Base-by-base conservation (phyloP, 768 basidiomycete genomes). In the Serpula lacrymans region DNA sequence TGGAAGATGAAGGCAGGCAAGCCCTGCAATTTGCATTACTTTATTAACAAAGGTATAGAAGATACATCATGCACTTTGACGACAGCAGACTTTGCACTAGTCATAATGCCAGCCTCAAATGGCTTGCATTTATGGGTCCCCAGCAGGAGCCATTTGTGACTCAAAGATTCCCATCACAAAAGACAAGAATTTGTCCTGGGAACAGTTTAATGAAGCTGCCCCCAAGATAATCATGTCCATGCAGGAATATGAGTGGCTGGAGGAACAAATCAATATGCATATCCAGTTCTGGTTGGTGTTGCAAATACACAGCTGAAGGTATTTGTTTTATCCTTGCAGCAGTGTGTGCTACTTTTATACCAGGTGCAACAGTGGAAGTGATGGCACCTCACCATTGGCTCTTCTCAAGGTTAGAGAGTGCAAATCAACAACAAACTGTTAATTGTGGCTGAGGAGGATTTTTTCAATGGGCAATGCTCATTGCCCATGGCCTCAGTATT, bases 11-110 rank as follows among this genome's bases (percentile, higher is more conserved):
- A 30, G 10, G 38, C 30, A 11, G 30, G 36, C n/a, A 11, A 13
- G 2, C 39, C 21, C 6, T 6, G 6, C 6, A 18, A 33, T 14
- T 24, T 50, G 11, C 47, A 41, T 42, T 48, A 48, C 26, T 54
- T 47, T 43, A 50, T 48, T 11, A 54, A 51, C 20, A 13, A 18
- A 1, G 47, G 50, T n/a, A 17, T 49, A 1, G 25, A 41, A 4
- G 30, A 43, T 18, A 42, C 53, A 0, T 5, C 16, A 11, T 3
- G 3, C 6, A 11, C 27, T 17, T n/a, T 25, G 25, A 11, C 17
- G 4, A 17, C 34, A 8, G 34, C 40, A 7, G 41, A 46, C 20
- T 33, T 45, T 8, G 37, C 48, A 0, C 16, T 51, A 8, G 22
- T 31, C 0, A 23, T 46, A 22, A 2, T 39, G 1, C 36, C 17